phyloP scores from a whole-genome alignment of 805 yeast genomes.

The Pichia heedii region DNA sequence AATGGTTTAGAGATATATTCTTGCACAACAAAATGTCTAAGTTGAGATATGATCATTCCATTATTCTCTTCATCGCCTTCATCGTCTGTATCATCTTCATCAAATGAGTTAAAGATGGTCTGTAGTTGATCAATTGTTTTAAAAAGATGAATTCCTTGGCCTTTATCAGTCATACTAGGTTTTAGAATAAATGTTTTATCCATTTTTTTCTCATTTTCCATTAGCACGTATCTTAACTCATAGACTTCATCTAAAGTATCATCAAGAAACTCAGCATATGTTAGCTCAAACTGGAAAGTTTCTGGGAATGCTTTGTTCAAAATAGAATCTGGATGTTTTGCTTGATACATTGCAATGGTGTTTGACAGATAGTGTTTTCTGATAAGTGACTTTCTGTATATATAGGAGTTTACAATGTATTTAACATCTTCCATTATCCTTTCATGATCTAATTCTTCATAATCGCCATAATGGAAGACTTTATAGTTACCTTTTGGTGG shows the following conservation, averaged over 20 bases:
- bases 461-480: conserved; percentile 76
- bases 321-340: conserved; percentile 64
- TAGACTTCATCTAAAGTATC: conserved; percentile 89
- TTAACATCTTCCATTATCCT: conserved; percentile 33
- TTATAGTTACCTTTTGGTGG: conserved; percentile 18
- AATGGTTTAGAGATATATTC: conserved; percentile 67
- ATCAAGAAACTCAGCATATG: conserved; percentile 92
- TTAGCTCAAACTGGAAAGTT: conserved; percentile 74
- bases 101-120: conserved; percentile 75
- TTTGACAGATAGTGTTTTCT: conserved; percentile 86
- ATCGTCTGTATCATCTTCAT: conserved; percentile 58
- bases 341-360: conserved; percentile 63
- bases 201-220: conserved; percentile 31
- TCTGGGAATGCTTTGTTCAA: conserved; percentile 59
- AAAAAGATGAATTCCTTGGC: conserved; percentile 88
- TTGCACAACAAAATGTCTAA: conserved; percentile 87
- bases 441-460: conserved; percentile 81
- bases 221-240: conserved; percentile 75
- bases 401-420: conserved; percentile 70
- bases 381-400: conserved; percentile 83
- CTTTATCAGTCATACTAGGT: conserved; percentile 96
- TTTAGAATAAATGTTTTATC: conserved; percentile 75
- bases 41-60: conserved; percentile 75
- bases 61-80: conserved; percentile 43
- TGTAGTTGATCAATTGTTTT: conserved; percentile 72